A percentile compares a stretch with the other conserved stretches of the same genome.
These are phyloP conservation scores for Penicillium brasilianum DNA, from an alignment of 2,329 filamentous ascomycete species.

Conservation along the genomic window DNA sequence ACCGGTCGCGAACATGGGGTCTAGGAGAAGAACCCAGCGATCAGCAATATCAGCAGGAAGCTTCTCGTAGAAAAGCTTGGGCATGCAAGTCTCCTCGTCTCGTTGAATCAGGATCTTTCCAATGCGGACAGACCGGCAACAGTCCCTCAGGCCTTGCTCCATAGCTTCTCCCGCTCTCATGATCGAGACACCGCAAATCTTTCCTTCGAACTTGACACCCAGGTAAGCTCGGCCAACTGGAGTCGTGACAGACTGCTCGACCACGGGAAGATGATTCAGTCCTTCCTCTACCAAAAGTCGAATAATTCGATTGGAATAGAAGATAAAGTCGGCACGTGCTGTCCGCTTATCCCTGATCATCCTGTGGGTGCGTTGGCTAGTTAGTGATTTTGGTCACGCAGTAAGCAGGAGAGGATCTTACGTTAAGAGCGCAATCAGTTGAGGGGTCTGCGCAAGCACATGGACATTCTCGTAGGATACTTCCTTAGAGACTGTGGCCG, in stretches of 20 bases:
- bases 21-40: constrained; percentile 89
- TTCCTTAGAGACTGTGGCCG: constrained; percentile 83
- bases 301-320: constrained; percentile 98
- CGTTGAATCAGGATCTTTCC: constrained; percentile 98
- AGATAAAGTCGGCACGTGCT: constrained; percentile 94
- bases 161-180: constrained; percentile 98
- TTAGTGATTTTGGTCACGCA: not conserved
- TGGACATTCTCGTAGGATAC: constrained; percentile 86
- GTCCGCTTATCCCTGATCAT: constrained; percentile 95
- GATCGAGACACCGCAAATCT: constrained; percentile 97
- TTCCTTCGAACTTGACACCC: constrained; percentile 93
- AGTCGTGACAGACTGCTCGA: constrained; percentile 86
- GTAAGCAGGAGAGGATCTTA: constrained; percentile 58
- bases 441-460: constrained; percentile 88
- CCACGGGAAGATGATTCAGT: constrained; percentile 91
- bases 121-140: constrained; percentile 95
- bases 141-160: constrained; percentile 95
- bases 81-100: constrained; percentile 90
- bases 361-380: constrained; percentile 54
- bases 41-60: constrained; percentile 90
- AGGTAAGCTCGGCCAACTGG: constrained; percentile 87
- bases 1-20: constrained; percentile 99
- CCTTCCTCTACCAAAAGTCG: constrained; percentile 95
- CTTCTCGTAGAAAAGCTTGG: constrained; percentile 97
- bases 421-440: constrained; percentile 97